Evolutionary conservation across 306 rosid species (phyloP).

Genomic region (Bauhinia variegata): DNA sequence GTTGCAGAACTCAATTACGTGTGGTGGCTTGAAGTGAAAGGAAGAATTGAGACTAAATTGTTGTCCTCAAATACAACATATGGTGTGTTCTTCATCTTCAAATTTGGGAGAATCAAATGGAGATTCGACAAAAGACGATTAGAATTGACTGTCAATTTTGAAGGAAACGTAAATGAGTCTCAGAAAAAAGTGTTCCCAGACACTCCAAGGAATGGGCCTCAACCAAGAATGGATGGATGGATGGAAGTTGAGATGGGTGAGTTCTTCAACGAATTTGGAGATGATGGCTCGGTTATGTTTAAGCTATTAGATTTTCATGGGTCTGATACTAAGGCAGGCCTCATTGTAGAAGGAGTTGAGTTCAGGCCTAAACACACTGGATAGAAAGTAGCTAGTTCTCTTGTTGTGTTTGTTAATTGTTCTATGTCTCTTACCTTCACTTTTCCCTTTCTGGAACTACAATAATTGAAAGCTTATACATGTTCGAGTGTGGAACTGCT

Average conservation of each 20-base stretch:
- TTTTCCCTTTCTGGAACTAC: too few species aligned
- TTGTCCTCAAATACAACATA: slow-evolving; percentile 37
- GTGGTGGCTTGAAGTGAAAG: slow-evolving; percentile 37
- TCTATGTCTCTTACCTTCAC: too few species aligned
- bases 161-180: not conserved
- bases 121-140: not conserved
- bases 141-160: not conserved
- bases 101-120: not conserved
- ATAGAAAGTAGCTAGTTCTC: too few species aligned
- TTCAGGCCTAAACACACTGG: slow-evolving; percentile 33
- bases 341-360: slow-evolving; percentile 46
- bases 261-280: slow-evolving; percentile 39
- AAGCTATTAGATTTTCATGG: not conserved
- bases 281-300: slow-evolving; percentile 21
- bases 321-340: not conserved
- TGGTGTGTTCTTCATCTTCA: slow-evolving; percentile 38
- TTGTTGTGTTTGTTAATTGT: too few species aligned
- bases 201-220: not conserved
- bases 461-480: too few species aligned
- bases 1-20: slow-evolving; percentile 28
- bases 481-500: too few species aligned
- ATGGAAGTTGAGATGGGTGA: slow-evolving; percentile 44
- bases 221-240: slow-evolving; percentile 17
- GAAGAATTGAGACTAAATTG: slow-evolving; percentile 17
- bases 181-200: not conserved